Percentiles rank a stretch among this genome's conserved stretches.
Evolutionary conservation across 106 monocot genomes (phyloP).

Genomic region (Triglochin maritima): DNA sequence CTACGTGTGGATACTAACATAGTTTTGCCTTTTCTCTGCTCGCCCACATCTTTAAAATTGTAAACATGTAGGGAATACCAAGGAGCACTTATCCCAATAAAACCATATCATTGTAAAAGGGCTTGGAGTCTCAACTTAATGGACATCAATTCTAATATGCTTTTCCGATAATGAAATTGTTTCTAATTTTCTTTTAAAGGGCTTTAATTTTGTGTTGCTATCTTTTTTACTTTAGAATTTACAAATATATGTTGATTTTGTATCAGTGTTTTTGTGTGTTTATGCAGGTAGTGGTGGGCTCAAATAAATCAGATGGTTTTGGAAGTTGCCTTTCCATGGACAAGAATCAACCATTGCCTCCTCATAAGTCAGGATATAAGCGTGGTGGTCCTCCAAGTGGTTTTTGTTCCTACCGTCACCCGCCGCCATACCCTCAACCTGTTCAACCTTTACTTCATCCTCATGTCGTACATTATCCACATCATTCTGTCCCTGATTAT

Average conservation of each 20-base stretch:
- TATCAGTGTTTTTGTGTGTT: background rate
- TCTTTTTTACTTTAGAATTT: background rate
- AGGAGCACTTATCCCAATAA: too few species aligned
- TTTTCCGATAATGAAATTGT: background rate
- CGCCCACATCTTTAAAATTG: too few species aligned
- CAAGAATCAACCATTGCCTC: constrained; percentile 31
- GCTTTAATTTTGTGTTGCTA: background rate
- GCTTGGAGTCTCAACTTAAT: background rate
- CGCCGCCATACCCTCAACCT: constrained; percentile 40
- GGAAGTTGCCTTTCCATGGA: constrained; percentile 36
- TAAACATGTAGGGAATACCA: too few species aligned
- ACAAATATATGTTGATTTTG: background rate
- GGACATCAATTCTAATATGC: background rate
- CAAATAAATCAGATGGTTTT: constrained; percentile 47
- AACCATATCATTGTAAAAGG: too few species aligned
- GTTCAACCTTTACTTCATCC: constrained; percentile 43
- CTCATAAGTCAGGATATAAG: constrained; percentile 46
- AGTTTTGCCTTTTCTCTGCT: too few species aligned
- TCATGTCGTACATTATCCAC: constrained; percentile 27
- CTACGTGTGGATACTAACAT: too few species aligned
- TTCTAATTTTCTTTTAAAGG: background rate
- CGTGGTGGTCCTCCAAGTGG: constrained; percentile 30
- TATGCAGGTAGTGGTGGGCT: constrained; percentile 42
- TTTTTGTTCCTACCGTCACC: constrained; percentile 37
- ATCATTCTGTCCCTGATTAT: constrained; percentile 48